phyloP scores from a whole-genome alignment of 2,329 filamentous ascomycete genomes.

The Escovopsis sp. region DNA sequence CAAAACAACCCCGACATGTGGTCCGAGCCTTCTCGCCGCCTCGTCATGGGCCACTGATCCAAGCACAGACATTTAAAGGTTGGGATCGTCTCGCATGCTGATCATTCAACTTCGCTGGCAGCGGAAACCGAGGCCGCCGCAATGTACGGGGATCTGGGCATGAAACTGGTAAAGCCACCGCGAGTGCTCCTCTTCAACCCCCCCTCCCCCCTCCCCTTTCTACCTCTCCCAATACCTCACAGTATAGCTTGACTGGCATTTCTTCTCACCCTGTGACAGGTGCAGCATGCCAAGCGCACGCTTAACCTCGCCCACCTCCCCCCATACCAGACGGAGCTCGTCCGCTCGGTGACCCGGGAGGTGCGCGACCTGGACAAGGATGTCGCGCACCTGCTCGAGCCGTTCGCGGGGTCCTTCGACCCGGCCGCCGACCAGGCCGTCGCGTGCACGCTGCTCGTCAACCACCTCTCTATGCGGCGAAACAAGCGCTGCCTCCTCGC shows the following conservation, averaged over 20 bases:
- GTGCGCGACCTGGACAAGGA: slow-evolving; percentile 87
- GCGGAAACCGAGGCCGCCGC: slow-evolving; percentile 8
- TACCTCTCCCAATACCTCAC: too few relatives aligned
- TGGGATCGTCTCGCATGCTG: too few relatives aligned
- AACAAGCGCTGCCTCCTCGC: slow-evolving; percentile 93
- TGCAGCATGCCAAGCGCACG: slow-evolving; percentile 89
- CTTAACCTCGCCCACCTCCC: slow-evolving; percentile 76
- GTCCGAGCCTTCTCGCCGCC: too few relatives aligned
- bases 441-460: slow-evolving; percentile 78
- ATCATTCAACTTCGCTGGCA: too few relatives aligned
- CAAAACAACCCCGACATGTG: too few relatives aligned
- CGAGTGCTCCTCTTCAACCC: not conserved
- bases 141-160: slow-evolving; percentile 81
- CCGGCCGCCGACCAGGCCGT: slow-evolving; percentile 68
- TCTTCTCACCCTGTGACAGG: slow-evolving; percentile 32
- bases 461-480: slow-evolving; percentile 86
- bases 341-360: slow-evolving; percentile 76
- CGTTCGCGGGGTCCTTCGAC: slow-evolving; percentile 74
- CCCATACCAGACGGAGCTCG: slow-evolving; percentile 81
- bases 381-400: slow-evolving; percentile 61
- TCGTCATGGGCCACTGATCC: too few relatives aligned
- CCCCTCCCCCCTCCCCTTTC: too few relatives aligned
- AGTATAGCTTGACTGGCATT: too few relatives aligned
- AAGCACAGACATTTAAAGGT: too few relatives aligned
- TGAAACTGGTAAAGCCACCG: slow-evolving; percentile 53